Evolutionary conservation across 75 land plant genomes (phyloP).

Genomic region (Pinus albicaulis): DNA sequence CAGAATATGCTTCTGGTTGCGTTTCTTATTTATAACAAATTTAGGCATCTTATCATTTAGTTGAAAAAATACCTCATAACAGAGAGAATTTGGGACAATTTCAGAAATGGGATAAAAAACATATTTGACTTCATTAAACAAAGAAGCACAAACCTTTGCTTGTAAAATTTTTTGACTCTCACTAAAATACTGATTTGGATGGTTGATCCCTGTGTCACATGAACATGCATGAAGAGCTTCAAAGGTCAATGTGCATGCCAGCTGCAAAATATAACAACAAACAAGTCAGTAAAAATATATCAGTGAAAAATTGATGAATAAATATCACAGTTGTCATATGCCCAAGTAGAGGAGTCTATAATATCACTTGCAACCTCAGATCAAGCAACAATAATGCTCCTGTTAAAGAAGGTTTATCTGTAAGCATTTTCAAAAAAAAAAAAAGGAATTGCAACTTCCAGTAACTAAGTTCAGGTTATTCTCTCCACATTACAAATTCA

Average conservation of each 20-base stretch:
- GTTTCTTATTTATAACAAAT: not conserved
- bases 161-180: constrained; percentile 77
- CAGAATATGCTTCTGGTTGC: not conserved
- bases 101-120: not conserved
- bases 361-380: not conserved
- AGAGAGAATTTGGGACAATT: not conserved
- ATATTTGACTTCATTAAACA: not conserved
- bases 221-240: constrained; percentile 77
- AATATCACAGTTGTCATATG: not conserved
- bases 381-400: not conserved
- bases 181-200: constrained; percentile 89
- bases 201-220: constrained; percentile 86
- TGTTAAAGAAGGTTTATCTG: not conserved
- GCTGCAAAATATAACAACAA: constrained; percentile 28
- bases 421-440: not conserved
- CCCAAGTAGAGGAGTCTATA: not conserved
- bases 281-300: not conserved
- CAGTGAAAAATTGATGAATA: not conserved
- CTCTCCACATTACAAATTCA: not conserved
- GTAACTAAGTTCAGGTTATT: not conserved
- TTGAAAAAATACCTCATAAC: not conserved
- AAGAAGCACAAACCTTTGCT: constrained; percentile 23
- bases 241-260: constrained; percentile 92
- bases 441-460: not conserved
- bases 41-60: not conserved